Evolutionary conservation across 1,284 basidiomycete genomes (phyloP), one percentile per base, ranked within the genome.

Genomic region (Calocybe gambosa): DNA sequence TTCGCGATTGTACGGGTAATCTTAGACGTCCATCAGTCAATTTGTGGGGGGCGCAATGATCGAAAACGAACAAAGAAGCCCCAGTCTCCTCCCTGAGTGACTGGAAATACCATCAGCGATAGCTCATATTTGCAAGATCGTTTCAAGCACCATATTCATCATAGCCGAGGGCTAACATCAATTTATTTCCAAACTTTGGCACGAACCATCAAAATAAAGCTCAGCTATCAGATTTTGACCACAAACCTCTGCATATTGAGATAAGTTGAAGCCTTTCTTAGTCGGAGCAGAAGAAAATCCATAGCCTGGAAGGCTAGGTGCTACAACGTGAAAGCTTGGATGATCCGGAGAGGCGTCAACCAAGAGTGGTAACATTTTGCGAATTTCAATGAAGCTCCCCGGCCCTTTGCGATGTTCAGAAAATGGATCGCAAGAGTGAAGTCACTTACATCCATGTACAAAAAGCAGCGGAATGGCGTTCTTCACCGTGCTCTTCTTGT

Each of bases 291-390:
- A 64, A 0, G 77, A 78, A 56, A 77, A 78, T 0, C 74, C 74
- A 54, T 55, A 80, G 0, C 73, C 73, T 6, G 78, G 78, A 7
- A 79, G 56, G 46, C 73, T 70, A 1, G 69, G 51, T 0, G 68
- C 71, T 0, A 80, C 74, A 6, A 80, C 73, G 49, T 82, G 77
- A 54, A 83, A 82, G 45, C 69, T 74, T 1, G 78, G 78, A 36
- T 73, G 63, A 3, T 73, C 66, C 3, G 65, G 39, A 0, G 67
- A 66, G 0, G 64, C 58, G 1, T 63, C 56, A 0, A 65, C 66
- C 45, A 82, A 61, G 1, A 79, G 53, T 0, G 80, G 77, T 0
- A 81, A 59, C 0, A 81, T 58, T 59, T 78, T 82, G 41, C 63
- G 61, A 13, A 70, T 71, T 62, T 83, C 79, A 23, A 76, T 56